Conservation (phyloP, 2,329 filamentous ascomycete genomes). For the Colletotrichum coccodes region DNA sequence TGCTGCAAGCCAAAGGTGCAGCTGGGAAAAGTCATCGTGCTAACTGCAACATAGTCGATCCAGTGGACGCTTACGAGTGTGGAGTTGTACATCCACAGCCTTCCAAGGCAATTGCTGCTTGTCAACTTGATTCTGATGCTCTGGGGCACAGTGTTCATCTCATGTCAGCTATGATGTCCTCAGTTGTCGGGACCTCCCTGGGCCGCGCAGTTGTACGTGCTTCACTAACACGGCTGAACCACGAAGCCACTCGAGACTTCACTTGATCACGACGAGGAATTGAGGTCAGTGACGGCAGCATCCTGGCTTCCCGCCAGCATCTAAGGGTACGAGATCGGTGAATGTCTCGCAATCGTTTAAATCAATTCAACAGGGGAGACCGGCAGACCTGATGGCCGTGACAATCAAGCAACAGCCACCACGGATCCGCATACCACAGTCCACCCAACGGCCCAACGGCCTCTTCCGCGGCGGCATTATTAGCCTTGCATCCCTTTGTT, state of each 20-base stretch:
- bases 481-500: not conserved
- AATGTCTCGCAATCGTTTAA: not conserved
- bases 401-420: not conserved
- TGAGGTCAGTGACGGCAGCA: not conserved
- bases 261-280: not conserved
- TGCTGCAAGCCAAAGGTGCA: not conserved
- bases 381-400: conserved; percentile 1
- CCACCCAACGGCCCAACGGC: not conserved
- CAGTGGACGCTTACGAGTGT: conserved; percentile 10
- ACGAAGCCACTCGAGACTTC: not conserved
- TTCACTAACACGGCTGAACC: not conserved
- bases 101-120: not conserved
- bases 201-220: not conserved
- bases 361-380: not conserved
- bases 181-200: not conserved
- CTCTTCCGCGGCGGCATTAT: conserved; percentile 10
- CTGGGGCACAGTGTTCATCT: not conserved
- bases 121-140: not conserved
- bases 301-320: not conserved
- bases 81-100: not conserved
- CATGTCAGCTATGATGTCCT: not conserved
- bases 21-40: not conserved
- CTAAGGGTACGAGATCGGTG: not conserved
- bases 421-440: not conserved
- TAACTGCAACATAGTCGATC: not conserved